phyloP scores from a whole-genome alignment of 2,329 filamentous ascomycete genomes.

The Apiospora sp. region DNA sequence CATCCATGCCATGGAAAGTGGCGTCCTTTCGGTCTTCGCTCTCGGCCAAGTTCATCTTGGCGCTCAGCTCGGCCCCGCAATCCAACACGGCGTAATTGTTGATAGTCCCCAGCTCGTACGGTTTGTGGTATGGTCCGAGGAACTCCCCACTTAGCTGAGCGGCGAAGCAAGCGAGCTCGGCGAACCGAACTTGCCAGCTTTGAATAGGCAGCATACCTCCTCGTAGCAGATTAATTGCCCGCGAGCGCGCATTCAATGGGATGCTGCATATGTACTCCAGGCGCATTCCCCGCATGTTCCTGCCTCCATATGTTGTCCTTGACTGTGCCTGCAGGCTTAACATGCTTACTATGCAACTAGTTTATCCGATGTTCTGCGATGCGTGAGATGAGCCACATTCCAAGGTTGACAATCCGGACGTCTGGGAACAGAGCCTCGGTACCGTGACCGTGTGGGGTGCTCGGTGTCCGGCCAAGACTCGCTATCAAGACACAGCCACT shows the following conservation, averaged over 20 bases:
- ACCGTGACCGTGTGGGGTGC: not conserved
- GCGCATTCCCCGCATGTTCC: not conserved
- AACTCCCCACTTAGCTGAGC: constrained; percentile 8
- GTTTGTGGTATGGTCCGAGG: not conserved
- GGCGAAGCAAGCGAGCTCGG: constrained; percentile 6
- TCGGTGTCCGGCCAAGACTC: not conserved
- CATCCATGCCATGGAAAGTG: not conserved
- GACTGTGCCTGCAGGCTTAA: constrained; percentile 7
- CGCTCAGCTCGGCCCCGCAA: not conserved
- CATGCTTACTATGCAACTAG: not conserved
- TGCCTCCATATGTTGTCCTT: not conserved
- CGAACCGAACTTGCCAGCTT: not conserved
- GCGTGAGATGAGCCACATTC: not conserved
- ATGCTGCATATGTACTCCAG: not conserved
- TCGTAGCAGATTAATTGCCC: not conserved
- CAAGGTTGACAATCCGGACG: constrained; percentile 4
- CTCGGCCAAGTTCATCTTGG: not conserved
- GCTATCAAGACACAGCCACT: not conserved
- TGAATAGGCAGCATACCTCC: not conserved
- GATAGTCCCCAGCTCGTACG: not conserved
- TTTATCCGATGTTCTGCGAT: not conserved
- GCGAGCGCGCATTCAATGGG: not conserved
- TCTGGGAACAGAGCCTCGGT: constrained; percentile 1
- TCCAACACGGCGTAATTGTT: not conserved
- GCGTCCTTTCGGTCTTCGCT: not conserved